phyloP scores from a whole-genome alignment of 169 alveolate genomes.

The Cryptosporidium andersoni region DNA sequence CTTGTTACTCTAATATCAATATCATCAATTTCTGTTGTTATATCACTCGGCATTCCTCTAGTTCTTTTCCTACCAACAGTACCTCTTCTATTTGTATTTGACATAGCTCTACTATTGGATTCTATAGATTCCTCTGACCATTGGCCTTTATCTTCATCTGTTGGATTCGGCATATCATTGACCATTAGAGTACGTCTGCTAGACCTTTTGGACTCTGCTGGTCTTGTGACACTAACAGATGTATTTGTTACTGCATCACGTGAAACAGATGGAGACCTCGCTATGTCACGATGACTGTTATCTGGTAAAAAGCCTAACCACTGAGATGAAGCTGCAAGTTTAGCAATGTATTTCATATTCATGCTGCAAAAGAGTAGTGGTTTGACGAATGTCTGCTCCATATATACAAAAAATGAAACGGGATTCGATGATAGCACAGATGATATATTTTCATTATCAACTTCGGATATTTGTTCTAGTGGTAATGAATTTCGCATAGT shows the following conservation, averaged over 20 bases:
- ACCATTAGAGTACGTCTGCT: slow-evolving; percentile 30
- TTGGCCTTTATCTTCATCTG: slow-evolving; percentile 69
- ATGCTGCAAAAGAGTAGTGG: slow-evolving; percentile 44
- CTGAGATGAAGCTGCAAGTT: slow-evolving; percentile 64
- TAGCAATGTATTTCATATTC: slow-evolving; percentile 57
- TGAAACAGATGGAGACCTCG: slow-evolving; percentile 61
- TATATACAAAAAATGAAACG: slow-evolving; percentile 62
- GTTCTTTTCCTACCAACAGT: slow-evolving; percentile 62
- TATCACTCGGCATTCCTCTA: slow-evolving; percentile 70
- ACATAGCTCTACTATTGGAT: slow-evolving; percentile 54
- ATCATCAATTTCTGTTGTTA: slow-evolving; percentile 53
- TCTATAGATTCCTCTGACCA: slow-evolving; percentile 70
- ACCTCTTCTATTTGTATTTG: slow-evolving; percentile 44
- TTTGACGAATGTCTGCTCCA: slow-evolving; percentile 55
- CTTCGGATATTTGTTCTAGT: slow-evolving; percentile 35
- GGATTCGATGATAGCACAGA: slow-evolving; percentile 25
- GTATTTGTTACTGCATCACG: slow-evolving; percentile 29
- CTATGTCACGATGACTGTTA: slow-evolving; percentile 57
- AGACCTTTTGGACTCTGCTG: slow-evolving; percentile 33
- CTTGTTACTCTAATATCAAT: slow-evolving; percentile 63
- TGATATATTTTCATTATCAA: slow-evolving; percentile 28
- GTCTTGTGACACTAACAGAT: slow-evolving; percentile 9
- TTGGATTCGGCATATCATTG: slow-evolving; percentile 21
- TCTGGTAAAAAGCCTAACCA: slow-evolving; percentile 69
- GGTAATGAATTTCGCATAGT: slow-evolving; percentile 6